Percentiles rank a stretch among this genome's conserved stretches.
These are phyloP conservation scores for Cornus suecica DNA, from an alignment of 148 eudicot species.

Conservation along the genomic window DNA sequence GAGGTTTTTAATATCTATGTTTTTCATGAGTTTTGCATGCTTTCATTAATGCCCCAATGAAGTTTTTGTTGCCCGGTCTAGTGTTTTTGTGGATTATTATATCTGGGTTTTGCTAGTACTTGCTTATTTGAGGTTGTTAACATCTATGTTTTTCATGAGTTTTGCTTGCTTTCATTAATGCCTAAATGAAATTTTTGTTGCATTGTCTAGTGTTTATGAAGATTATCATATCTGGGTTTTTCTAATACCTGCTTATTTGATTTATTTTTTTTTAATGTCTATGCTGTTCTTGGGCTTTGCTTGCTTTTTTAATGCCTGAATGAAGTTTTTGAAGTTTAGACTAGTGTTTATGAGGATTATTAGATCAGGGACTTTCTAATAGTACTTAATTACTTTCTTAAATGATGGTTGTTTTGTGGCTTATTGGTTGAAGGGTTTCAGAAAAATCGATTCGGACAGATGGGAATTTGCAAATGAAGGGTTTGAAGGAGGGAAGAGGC, in stretches of 20 bases:
- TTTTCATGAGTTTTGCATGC: neutral
- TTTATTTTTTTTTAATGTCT: too few relatives aligned
- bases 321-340: neutral
- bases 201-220: neutral
- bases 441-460: slow-evolving; percentile 61
- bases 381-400: too few relatives aligned
- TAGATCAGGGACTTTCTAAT: neutral
- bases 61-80: neutral
- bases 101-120: neutral
- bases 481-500: slow-evolving; percentile 64
- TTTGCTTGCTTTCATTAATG: neutral
- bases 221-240: slow-evolving; percentile 1
- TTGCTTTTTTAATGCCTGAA: neutral
- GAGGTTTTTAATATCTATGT: neutral
- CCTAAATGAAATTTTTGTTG: neutral
- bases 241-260: neutral
- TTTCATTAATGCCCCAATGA: neutral
- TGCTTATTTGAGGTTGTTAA: neutral
- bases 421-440: slow-evolving; percentile 50
- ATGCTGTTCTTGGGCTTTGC: neutral
- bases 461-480: slow-evolving; percentile 72
- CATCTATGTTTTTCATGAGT: neutral
- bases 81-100: neutral
- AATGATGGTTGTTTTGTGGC: too few relatives aligned
- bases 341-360: neutral